These are phyloP conservation scores for Aspergillus eucalypticola DNA, from an alignment of 2,329 filamentous ascomycete species.

Conservation along the genomic window DNA sequence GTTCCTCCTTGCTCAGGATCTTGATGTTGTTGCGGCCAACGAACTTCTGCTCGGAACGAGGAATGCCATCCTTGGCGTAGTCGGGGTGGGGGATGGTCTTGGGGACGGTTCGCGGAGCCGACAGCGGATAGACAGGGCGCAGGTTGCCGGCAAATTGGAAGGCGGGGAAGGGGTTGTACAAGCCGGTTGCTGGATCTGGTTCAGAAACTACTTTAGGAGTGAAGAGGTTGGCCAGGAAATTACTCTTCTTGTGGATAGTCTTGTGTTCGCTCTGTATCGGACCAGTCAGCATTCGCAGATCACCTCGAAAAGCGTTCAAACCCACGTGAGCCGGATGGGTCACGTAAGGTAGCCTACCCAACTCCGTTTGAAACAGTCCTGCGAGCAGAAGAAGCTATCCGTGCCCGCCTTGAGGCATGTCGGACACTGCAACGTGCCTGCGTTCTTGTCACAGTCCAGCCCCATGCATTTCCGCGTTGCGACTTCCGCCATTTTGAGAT, in stretches of 20 bases:
- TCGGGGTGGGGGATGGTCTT: constrained; percentile 80
- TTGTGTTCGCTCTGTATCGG: constrained; percentile 74
- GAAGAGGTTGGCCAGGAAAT: constrained; percentile 70
- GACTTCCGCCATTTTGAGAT: constrained; percentile 31
- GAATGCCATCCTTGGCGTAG: constrained; percentile 82
- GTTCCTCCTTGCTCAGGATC: constrained; percentile 74
- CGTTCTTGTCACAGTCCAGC: constrained; percentile 81
- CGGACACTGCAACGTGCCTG: constrained; percentile 84
- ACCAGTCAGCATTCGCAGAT: constrained; percentile 15
- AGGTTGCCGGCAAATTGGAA: constrained; percentile 80
- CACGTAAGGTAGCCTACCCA: constrained; percentile 68
- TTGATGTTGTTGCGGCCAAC: constrained; percentile 77
- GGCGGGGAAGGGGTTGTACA: constrained; percentile 88
- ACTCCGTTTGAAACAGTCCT: constrained; percentile 98
- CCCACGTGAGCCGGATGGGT: constrained; percentile 26
- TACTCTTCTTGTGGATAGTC: constrained; percentile 76
- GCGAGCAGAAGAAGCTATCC: constrained; percentile 94
- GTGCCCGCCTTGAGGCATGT: constrained; percentile 89
- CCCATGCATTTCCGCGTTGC: constrained; percentile 65
- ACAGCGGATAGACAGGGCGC: constrained; percentile 84
- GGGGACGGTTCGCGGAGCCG: constrained; percentile 70
- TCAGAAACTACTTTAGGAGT: constrained; percentile 83
- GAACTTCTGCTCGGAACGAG: constrained; percentile 64
- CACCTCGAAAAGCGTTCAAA: background rate
- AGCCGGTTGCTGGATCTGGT: constrained; percentile 85